These are phyloP conservation scores for Podila minutissima DNA, from an alignment of 192 early-diverging fungal species.

Conservation along the genomic window DNA sequence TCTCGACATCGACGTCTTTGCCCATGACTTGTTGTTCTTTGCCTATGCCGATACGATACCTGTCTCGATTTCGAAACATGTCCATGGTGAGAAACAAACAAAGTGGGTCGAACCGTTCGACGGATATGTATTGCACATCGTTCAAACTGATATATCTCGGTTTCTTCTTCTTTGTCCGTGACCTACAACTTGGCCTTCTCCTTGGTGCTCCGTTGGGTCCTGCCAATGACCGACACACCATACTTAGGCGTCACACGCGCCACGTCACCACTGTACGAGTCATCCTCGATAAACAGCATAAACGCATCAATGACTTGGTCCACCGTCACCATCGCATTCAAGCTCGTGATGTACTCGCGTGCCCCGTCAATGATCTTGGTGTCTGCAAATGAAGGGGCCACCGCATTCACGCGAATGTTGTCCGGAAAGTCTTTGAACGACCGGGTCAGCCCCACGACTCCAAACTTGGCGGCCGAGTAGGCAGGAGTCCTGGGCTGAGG, in stretches of 20 bases:
- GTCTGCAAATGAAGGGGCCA: conserved; percentile 68
- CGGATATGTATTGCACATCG: no score
- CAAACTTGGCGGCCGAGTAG: conserved; percentile 83
- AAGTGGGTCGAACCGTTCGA: no score
- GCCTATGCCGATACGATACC: no score
- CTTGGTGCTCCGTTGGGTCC: not conserved
- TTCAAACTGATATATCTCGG: no score
- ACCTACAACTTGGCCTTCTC: no score
- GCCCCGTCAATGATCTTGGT: conserved; percentile 59
- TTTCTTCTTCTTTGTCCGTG: no score
- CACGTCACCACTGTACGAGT: conserved; percentile 59
- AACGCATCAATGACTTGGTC: conserved; percentile 66
- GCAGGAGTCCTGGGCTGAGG: conserved; percentile 66
- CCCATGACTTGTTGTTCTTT: no score
- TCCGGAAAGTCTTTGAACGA: conserved; percentile 55
- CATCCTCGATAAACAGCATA: conserved; percentile 68
- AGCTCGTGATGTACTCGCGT: conserved; percentile 32
- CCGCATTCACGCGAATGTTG: conserved; percentile 69
- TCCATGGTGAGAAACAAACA: no score
- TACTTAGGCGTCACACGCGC: not conserved
- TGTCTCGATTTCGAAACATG: no score
- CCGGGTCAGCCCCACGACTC: conserved; percentile 70
- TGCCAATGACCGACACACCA: not conserved
- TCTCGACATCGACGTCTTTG: no score
- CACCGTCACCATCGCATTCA: conserved; percentile 31